Evolutionary conservation across 495 filamentous ascomycete species (phyloP), one percentile per base, ranked within the genome.

Genomic region (Jackrogersella multiformis): DNA sequence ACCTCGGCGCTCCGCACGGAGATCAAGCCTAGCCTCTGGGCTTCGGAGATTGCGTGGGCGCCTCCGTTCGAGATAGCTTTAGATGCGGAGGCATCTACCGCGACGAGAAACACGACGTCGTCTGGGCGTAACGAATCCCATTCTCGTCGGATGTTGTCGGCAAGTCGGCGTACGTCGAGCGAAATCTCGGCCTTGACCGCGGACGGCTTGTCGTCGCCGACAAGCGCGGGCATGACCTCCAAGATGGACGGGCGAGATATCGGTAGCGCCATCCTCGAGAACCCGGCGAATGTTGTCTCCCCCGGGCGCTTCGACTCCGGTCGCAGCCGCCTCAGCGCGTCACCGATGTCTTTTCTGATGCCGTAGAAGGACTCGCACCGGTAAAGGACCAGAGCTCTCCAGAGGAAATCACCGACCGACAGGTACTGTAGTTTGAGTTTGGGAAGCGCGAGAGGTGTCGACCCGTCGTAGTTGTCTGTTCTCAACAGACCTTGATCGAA

Each of bases 391-490:
- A 98, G 90, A 12, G 94, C 91, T 35, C 95, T 85, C 92, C 92
- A 98, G 8, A 99, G 84, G 68, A 98, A 98, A 74, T 99, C 95
- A 3, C 95, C 93, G 32, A 97, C 86, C 6, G 92, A 94, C 23
- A 99, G 84, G 74, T 99, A 98, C 70, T 98, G 95, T 38, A 99
- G 83, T 72, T 97, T 98, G 49, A 98, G 79, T 69, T 98, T 99
- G 1, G 95, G 95, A 53, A 99, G 88, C 5, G 95, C 92, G 46
- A 99, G 81, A 8, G 95, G 93, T 23, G 87, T 86, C 34, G 94
- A 93, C 35, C 94, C 95, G 75, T 96, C 88, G 65, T 97, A 99
- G 10, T 84, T 85, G 69, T 97, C 94, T 60, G 94, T 94, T 45
- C 94, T 86, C 61, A 95, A 76, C 28, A 97, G 82, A n/a, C 89